Conservation (phyloP, 1,284 basidiomycete species). For the Boletus smithii region DNA sequence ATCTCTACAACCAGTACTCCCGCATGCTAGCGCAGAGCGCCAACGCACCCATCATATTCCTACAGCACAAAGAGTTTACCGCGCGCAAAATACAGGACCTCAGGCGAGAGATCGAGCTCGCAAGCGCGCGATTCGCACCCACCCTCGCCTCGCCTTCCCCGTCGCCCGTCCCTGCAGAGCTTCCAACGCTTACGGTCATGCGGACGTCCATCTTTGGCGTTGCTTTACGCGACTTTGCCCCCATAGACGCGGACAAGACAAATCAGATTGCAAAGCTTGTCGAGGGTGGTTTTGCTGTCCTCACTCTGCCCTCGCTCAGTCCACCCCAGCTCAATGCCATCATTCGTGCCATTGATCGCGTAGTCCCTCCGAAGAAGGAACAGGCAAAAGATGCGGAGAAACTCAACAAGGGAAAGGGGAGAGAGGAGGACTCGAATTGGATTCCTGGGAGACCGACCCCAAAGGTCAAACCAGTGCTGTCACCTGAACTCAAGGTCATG, state of each 20-base stretch:
- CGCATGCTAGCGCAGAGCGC: conserved; percentile 54
- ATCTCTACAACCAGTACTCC: conserved; percentile 72
- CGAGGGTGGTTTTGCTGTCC: conserved; percentile 60
- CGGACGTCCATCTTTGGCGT: conserved; percentile 72
- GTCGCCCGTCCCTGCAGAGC: conserved; percentile 28
- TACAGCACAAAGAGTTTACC: conserved; percentile 68
- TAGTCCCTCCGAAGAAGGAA: conserved; percentile 55
- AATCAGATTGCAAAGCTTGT: conserved; percentile 52
- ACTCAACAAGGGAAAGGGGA: conserved; percentile 42
- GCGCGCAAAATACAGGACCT: conserved; percentile 60
- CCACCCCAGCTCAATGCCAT: conserved; percentile 68
- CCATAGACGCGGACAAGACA: conserved; percentile 47
- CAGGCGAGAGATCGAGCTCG: conserved; percentile 58
- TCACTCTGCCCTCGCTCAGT: conserved; percentile 63
- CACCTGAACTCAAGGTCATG: conserved; percentile 65
- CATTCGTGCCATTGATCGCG: conserved; percentile 64
- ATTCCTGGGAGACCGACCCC: conserved; percentile 66
- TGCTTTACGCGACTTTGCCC: conserved; percentile 57
- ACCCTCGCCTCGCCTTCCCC: no score
- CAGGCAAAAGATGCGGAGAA: conserved; percentile 43
- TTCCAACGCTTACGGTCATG: conserved; percentile 60
- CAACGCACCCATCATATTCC: conserved; percentile 61
- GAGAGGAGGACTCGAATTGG: conserved; percentile 53
- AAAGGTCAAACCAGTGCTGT: conserved; percentile 47
- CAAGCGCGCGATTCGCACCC: conserved; percentile 45